Evolutionary conservation across 176 grass and related monocot genomes (phyloP).

Genomic region (Oryza punctata): DNA sequence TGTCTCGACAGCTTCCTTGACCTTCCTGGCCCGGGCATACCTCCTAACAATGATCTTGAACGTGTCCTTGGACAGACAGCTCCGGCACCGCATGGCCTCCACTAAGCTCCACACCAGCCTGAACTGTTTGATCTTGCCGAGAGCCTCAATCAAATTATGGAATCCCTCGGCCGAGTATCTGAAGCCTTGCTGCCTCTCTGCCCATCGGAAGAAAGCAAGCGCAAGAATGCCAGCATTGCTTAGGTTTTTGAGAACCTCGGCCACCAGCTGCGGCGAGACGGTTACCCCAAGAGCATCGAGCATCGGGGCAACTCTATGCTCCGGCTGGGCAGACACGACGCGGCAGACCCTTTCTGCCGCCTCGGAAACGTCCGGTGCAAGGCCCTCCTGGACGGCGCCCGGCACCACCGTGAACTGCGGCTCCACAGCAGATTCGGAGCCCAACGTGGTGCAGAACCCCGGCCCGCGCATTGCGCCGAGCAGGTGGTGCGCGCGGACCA

Average conservation of each 20-base stretch:
- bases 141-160: slow-evolving; percentile 75
- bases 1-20: slow-evolving; percentile 61
- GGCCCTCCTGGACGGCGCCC: neutral
- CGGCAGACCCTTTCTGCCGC: slow-evolving; percentile 54
- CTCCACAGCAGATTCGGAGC: neutral
- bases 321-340: slow-evolving; percentile 36
- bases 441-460: slow-evolving; percentile 9
- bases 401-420: slow-evolving; percentile 30
- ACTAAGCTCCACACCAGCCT: slow-evolving; percentile 66
- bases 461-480: neutral
- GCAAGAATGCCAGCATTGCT: slow-evolving; percentile 62
- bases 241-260: slow-evolving; percentile 60
- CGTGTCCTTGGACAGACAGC: slow-evolving; percentile 61
- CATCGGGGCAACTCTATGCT: slow-evolving; percentile 2
- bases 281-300: slow-evolving; percentile 49
- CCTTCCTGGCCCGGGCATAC: slow-evolving; percentile 55
- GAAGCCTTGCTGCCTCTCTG: slow-evolving; percentile 67
- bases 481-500: neutral
- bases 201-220: slow-evolving; percentile 70
- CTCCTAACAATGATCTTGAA: slow-evolving; percentile 59
- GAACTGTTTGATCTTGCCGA: slow-evolving; percentile 81
- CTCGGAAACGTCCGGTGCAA: neutral
- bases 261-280: slow-evolving; percentile 45
- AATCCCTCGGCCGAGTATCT: slow-evolving; percentile 50
- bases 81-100: slow-evolving; percentile 53